These are phyloP conservation scores for Lentinula novae-zelandiae DNA, from an alignment of 1,284 basidiomycete species.

Conservation along the genomic window DNA sequence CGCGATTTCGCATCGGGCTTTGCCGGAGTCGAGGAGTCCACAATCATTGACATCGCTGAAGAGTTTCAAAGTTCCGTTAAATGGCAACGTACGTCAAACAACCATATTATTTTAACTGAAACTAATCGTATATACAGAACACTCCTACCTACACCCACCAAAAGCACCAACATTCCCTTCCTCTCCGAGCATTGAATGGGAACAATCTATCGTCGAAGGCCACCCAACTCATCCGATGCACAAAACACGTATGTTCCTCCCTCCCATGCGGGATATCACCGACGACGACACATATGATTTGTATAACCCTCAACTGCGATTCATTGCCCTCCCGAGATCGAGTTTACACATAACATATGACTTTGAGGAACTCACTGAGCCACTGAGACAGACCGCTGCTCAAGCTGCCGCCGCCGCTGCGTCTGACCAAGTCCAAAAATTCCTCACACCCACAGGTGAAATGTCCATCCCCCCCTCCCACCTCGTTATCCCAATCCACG, in stretches of 20 bases:
- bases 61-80: slow-evolving; percentile 40
- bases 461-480: slow-evolving; percentile 30
- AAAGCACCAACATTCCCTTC: slow-evolving; percentile 32
- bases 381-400: slow-evolving; percentile 35
- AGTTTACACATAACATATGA: slow-evolving; percentile 42
- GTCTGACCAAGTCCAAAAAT: too few species aligned
- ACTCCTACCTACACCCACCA: slow-evolving; percentile 44
- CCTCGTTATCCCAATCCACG: slow-evolving; percentile 45
- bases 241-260: slow-evolving; percentile 45
- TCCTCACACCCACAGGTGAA: slow-evolving; percentile 16
- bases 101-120: neutral
- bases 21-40: slow-evolving; percentile 28
- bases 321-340: slow-evolving; percentile 37
- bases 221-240: slow-evolving; percentile 58
- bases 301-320: slow-evolving; percentile 39
- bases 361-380: slow-evolving; percentile 37
- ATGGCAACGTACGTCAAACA: slow-evolving; percentile 41
- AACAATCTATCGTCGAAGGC: slow-evolving; percentile 52
- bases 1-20: slow-evolving; percentile 32
- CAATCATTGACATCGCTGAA: slow-evolving; percentile 34
- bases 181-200: slow-evolving; percentile 48
- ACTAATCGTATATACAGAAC: slow-evolving; percentile 23
- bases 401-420: slow-evolving; percentile 19
- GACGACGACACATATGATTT: slow-evolving; percentile 36
- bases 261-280: slow-evolving; percentile 40